Base-by-base conservation (phyloP, 208 protist genomes). In the Entamoeba histolytica region DNA sequence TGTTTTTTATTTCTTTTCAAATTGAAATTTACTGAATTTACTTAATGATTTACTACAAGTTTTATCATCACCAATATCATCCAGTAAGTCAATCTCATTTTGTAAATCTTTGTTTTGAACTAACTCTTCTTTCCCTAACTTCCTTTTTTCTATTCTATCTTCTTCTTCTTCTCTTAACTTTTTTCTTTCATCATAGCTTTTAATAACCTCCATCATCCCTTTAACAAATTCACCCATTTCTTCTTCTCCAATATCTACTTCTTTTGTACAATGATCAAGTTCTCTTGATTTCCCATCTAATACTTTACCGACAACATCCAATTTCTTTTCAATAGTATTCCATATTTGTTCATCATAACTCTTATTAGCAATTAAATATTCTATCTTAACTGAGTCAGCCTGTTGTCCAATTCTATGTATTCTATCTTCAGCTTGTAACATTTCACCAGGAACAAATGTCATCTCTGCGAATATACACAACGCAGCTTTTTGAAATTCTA, bases 341-440 rank as follows among this genome's bases (percentile, higher is more conserved):
- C 93, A 94, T 12, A 94, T 51, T 8, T 19, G 19, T 47, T 94
- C 93, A n/a, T 94, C 93, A 31, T 92, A 55, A n/a, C 14, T 94
- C 5, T 93, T 93, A 19, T 35, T 49, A 17, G 93, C 93, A 49
- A 94, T 47, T 23, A 94, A 61, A 47, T 94, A 94, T 12, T 87
- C 12, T 12, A 91, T 39, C 10, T 49, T 73, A 8, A 94, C 93
- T 1, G 92, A 93, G 51, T 73, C n/a, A 12, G 57, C 87, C 12
- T 94, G 17, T 51, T 93, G 92, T 35, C 93, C 93, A 23, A 94
- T 94, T 87, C 93, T 23, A 8, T 94, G 93, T n/a, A 93, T 47
- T 92, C 93, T 15, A 47, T 94, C 93, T 69, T 94, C 93, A n/a
- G 93, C 93, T 93, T 94, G 93, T 8, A 49, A 10, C 35, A 93